A percentile compares a stretch with the other conserved stretches of the same genome.
Conservation (phyloP, 2,329 filamentous ascomycete genomes). For the Botrytis deweyae region DNA sequence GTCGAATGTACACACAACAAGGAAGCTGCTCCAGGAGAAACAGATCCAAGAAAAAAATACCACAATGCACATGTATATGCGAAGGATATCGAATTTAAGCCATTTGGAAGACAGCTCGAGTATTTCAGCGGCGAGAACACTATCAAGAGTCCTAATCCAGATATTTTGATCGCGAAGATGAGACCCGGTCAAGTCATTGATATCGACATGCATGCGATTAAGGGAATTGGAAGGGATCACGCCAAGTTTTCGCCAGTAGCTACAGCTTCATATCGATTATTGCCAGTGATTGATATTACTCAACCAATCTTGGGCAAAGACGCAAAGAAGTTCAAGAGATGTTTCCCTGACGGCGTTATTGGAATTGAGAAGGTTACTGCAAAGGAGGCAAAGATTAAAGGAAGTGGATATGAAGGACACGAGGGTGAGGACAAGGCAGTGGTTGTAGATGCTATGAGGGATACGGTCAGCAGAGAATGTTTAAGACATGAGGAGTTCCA, state of each 20-base stretch:
- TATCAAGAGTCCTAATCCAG: constrained; percentile 79
- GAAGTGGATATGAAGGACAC: constrained; percentile 68
- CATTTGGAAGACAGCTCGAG: constrained; percentile 69
- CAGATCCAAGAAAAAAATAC: constrained; percentile 81
- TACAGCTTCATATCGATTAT: constrained; percentile 86
- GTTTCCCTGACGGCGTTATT: constrained; percentile 89
- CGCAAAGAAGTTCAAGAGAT: constrained; percentile 83
- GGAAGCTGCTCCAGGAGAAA: constrained; percentile 68
- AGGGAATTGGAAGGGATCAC: constrained; percentile 91
- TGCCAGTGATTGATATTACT: constrained; percentile 83
- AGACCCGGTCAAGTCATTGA: constrained; percentile 85
- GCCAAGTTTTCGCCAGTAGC: constrained; percentile 97
- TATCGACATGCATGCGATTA: constrained; percentile 88
- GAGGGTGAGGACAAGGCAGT: constrained; percentile 84
- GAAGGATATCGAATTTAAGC: constrained; percentile 71
- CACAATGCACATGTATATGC: constrained; percentile 82
- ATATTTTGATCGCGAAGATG: constrained; percentile 92
- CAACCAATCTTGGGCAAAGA: constrained; percentile 82
- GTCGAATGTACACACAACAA: constrained; percentile 78
- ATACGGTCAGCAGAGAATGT: constrained; percentile 92
- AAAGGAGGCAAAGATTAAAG: constrained; percentile 59
- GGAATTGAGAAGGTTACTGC: constrained; percentile 69
- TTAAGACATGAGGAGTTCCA: constrained; percentile 90
- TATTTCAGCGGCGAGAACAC: constrained; percentile 67
- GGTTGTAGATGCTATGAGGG: constrained; percentile 83